A percentile compares a stretch with the other conserved stretches of the same genome.
These are phyloP conservation scores for Diplosphaera chodatii DNA, from an alignment of 139 green algal genomes.

Conservation along the genomic window DNA sequence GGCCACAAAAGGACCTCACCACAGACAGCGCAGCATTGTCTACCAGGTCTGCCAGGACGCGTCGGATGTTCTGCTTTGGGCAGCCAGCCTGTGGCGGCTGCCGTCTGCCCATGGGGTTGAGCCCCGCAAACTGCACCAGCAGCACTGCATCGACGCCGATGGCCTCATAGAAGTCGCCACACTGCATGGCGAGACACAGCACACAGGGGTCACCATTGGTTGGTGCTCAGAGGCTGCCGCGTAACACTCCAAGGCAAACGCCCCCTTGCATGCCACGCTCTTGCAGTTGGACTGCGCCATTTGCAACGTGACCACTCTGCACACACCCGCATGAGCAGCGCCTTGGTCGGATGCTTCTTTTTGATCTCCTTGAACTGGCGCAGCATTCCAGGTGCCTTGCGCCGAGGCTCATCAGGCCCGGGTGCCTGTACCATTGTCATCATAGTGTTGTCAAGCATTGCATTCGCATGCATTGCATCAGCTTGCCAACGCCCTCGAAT, in stretches of 20 bases:
- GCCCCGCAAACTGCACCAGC: conserved; percentile 66
- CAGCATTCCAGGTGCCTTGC: conserved; percentile 11
- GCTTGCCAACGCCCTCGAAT: too few relatives aligned
- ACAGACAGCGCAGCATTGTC: conserved; percentile 44
- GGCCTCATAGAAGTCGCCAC: conserved; percentile 86
- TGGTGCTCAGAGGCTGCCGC: too few relatives aligned
- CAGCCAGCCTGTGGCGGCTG: conserved; percentile 63
- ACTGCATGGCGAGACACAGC: conserved; percentile 19
- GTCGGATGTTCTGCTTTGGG: conserved; percentile 56
- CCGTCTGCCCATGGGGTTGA: conserved; percentile 71
- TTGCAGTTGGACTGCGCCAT: not conserved
- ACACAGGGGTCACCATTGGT: not conserved
- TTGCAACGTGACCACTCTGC: not conserved
- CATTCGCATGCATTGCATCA: too few relatives aligned
- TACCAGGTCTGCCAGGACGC: conserved; percentile 54
- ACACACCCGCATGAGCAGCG: conserved; percentile 38
- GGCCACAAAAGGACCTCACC: too few relatives aligned
- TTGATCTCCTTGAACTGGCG: conserved; percentile 25
- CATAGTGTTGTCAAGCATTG: too few relatives aligned
- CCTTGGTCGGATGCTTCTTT: conserved; percentile 32
- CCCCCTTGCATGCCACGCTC: not conserved
- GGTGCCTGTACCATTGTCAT: too few relatives aligned
- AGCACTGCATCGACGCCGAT: conserved; percentile 79
- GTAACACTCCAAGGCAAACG: not conserved
- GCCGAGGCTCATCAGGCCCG: not conserved